Conservation (phyloP, 2,329 filamentous ascomycete genomes). For the Alternaria hordeiaustralica region DNA sequence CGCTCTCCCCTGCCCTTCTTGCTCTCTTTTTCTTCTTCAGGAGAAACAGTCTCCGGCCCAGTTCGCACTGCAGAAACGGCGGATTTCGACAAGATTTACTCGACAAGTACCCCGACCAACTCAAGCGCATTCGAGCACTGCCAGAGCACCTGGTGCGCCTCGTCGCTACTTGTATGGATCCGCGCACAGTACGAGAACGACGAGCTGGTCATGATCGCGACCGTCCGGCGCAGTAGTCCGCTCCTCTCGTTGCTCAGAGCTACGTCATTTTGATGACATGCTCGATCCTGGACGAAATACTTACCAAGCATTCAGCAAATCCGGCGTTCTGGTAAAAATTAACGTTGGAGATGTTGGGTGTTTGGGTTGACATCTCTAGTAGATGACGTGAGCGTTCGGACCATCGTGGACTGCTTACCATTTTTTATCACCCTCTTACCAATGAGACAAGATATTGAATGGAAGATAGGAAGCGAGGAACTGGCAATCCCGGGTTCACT, state of each 20-base stretch:
- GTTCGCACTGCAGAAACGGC: not conserved
- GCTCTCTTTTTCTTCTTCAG: not conserved
- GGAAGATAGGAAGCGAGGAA: not conserved
- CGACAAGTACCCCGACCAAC: not conserved
- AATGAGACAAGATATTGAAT: not conserved
- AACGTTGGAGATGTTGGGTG: no score
- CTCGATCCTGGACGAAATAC: not conserved
- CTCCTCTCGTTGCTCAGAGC: not conserved
- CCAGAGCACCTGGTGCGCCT: not conserved
- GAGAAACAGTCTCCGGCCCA: not conserved
- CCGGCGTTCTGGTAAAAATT: no score
- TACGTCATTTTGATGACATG: not conserved
- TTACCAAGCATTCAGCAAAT: not conserved
- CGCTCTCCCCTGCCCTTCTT: not conserved
- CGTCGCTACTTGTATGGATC: not conserved
- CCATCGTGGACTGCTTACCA: not conserved
- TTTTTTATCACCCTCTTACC: not conserved
- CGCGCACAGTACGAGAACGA: not conserved
- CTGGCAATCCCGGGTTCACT: not conserved
- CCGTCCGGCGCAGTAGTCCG: not conserved
- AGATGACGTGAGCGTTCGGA: not conserved
- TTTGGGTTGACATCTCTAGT: no score
- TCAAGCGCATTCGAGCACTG: not conserved
- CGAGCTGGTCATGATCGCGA: not conserved
- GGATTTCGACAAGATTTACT: not conserved